phyloP scores from a whole-genome alignment of 192 early-diverging fungal species.

The Umbelopsis sp. region DNA sequence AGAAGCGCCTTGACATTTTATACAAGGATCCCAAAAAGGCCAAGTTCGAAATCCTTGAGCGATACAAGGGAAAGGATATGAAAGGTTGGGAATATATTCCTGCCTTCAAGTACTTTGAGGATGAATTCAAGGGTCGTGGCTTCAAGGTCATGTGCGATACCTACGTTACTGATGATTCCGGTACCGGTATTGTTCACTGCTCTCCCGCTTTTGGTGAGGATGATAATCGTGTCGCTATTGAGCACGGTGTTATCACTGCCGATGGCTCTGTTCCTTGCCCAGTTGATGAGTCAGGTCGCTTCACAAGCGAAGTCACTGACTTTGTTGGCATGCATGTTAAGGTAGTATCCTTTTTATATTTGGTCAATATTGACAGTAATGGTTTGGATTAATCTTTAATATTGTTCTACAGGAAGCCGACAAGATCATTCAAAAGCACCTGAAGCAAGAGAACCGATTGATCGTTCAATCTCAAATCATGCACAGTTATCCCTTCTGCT shows the following conservation, averaged over 20 bases:
- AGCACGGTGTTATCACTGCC: slow-evolving; percentile 73
- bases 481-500: slow-evolving; percentile 98
- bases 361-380: background rate
- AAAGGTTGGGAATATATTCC: slow-evolving; percentile 90
- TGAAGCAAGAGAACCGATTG: slow-evolving; percentile 81
- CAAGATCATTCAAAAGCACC: slow-evolving; percentile 90
- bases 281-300: slow-evolving; percentile 82
- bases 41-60: slow-evolving; percentile 84
- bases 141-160: slow-evolving; percentile 87
- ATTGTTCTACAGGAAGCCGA: slow-evolving; percentile 72
- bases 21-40: slow-evolving; percentile 97
- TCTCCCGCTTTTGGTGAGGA: slow-evolving; percentile 99
- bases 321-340: slow-evolving; percentile 90
- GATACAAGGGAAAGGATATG: slow-evolving; percentile 76
- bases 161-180: slow-evolving; percentile 90
- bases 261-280: slow-evolving; percentile 91
- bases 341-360: slow-evolving; percentile 22
- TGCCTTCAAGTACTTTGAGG: slow-evolving; percentile 81
- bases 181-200: slow-evolving; percentile 98
- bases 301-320: slow-evolving; percentile 74
- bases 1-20: slow-evolving; percentile 79
- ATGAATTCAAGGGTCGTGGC: slow-evolving; percentile 73
- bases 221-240: slow-evolving; percentile 94
- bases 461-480: slow-evolving; percentile 89
- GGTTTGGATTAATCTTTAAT: background rate